Evolutionary conservation across 1,284 basidiomycete species (phyloP).

Genomic region (Stereum hirsutum): DNA sequence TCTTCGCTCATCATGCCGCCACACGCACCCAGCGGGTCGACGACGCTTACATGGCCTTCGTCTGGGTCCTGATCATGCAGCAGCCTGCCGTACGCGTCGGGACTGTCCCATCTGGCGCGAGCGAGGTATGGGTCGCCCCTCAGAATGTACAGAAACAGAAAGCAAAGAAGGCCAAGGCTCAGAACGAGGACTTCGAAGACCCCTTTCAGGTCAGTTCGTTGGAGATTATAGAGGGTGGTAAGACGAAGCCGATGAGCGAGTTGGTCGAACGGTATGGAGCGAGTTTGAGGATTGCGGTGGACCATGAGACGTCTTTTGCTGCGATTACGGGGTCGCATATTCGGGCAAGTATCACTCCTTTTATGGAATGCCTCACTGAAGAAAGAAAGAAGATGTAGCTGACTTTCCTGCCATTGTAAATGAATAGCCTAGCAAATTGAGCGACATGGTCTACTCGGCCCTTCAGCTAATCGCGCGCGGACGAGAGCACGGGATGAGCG

Average conservation of each 20-base stretch:
- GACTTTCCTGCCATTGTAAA: constrained; percentile 5
- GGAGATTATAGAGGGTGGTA: constrained; percentile 43
- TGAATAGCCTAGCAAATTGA: constrained; percentile 68
- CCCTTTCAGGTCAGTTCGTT: constrained; percentile 31
- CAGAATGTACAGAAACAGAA: constrained; percentile 58
- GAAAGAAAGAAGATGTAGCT: constrained; percentile 2
- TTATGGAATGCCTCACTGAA: not conserved
- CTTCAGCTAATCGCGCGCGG: constrained; percentile 81
- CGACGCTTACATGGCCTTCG: constrained; percentile 67
- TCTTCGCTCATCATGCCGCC: constrained; percentile 32
- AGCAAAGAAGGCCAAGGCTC: constrained; percentile 46
- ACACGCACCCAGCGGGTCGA: constrained; percentile 51
- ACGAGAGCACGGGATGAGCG: constrained; percentile 68
- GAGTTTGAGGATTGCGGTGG: constrained; percentile 63
- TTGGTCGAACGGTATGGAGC: constrained; percentile 48
- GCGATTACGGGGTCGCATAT: constrained; percentile 81
- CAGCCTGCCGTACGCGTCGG: constrained; percentile 69
- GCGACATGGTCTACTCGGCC: constrained; percentile 76
- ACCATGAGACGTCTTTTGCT: constrained; percentile 63
- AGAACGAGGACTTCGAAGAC: constrained; percentile 38
- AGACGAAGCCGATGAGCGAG: constrained; percentile 39
- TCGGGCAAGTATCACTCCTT: constrained; percentile 35
- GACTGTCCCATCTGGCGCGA: constrained; percentile 42
- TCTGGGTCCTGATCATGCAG: constrained; percentile 70
- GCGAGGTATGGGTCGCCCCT: constrained; percentile 69